Conservation (phyloP, 73 alveolate genomes). For the Vitrella brassicaformis region DNA sequence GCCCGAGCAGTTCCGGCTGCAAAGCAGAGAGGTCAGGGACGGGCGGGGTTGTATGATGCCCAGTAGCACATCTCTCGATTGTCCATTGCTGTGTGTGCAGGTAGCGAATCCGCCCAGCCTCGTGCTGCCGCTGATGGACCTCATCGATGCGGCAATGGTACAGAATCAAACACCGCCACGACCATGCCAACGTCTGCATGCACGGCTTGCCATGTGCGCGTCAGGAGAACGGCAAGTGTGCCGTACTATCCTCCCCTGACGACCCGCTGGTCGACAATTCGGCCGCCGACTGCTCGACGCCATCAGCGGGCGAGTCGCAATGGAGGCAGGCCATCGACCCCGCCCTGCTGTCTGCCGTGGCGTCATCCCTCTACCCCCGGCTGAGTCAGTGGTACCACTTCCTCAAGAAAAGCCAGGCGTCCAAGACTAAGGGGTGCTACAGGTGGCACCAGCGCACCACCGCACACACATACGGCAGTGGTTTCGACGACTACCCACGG, state of each 20-base stretch:
- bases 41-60: neutral
- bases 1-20: constrained; percentile 55
- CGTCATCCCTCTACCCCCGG: no score
- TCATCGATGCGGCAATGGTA: constrained; percentile 14
- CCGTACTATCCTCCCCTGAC: no score
- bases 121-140: constrained; percentile 55
- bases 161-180: neutral
- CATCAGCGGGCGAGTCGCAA: no score
- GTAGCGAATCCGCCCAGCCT: constrained; percentile 84
- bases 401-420: constrained; percentile 47
- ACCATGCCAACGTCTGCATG: neutral
- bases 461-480: constrained; percentile 63
- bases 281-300: no score
- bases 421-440: constrained; percentile 22
- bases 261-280: no score
- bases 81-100: constrained; percentile 13
- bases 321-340: neutral
- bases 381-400: constrained; percentile 58
- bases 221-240: no score
- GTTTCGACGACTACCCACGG: constrained; percentile 88
- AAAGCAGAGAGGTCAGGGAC: no score
- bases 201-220: no score
- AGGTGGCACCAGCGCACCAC: constrained; percentile 69
- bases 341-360: constrained; percentile 12
- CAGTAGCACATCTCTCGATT: neutral